Base-by-base conservation (phyloP, 352 stramenopile species). In the Peronospora destructor region DNA sequence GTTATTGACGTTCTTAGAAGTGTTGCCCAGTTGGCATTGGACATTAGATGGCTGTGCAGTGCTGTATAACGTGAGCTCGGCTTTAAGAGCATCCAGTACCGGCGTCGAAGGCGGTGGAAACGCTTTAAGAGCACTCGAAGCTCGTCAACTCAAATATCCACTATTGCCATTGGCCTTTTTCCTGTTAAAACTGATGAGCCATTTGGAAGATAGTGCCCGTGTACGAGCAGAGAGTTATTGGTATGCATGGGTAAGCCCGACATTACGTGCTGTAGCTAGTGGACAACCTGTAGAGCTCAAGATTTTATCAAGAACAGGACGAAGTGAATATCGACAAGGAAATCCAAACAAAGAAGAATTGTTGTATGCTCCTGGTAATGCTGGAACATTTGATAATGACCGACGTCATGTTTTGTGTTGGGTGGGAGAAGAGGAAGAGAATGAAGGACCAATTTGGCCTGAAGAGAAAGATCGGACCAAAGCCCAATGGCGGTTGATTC, bases 1-100 rank as follows among this genome's bases (percentile, higher is more conserved):
- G 58, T 44, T 88, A 41, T 53, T 88, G 16, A 83, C 68, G 57
- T 88, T 88, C 59, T 63, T 88, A 13, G 73, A 88, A 43, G 63
- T 49, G 10, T 62, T 88, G 28, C 74, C 74, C 3, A 82, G 69
- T 53, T 85, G 72, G 74, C 55, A 84, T 40, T 88, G 74, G 77
- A 81, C 77, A 45, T 56, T 86, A 9, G 74, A 86, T 41, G 77
- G 77, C 11, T 86, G 74, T 46, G 59, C 64, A n/a, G 62, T 88
- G 53, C 60, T 88, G 23, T 64, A 88, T 41, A 64, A 57, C 33
- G 70, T 88, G 29, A 71, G 80, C 44, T 63, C 56, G 21, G 63
- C 71, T 5, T 52, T 85, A 32, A 59, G 62, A 19, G 60, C 67
- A 30, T 64, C 66, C 10, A 65, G 50, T 28, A 61, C 51, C 14